Percentiles rank a stretch among this genome's conserved stretches.
Conservation (phyloP, 371 early-diverging fungal species). For the Encephalitozoon intestinalis region DNA sequence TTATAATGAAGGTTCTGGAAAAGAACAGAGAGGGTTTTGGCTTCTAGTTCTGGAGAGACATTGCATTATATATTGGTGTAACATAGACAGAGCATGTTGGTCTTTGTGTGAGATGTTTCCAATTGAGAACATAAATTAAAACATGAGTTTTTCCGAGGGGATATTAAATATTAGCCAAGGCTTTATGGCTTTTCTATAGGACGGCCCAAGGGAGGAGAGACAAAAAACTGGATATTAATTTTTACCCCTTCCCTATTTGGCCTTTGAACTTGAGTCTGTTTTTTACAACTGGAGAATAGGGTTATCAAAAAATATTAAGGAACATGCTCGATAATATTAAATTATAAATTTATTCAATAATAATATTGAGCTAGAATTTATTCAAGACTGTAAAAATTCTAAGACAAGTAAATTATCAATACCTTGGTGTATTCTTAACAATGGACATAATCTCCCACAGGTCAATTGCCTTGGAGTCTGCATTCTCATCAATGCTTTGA, state of each 20-base stretch:
- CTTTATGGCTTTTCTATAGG: background rate
- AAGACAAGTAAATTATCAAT: background rate
- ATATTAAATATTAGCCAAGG: background rate
- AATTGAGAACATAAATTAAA: background rate
- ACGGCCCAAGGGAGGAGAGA: background rate
- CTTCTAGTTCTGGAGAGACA: background rate
- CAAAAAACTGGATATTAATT: background rate
- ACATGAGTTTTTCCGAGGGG: background rate
- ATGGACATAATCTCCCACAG: background rate
- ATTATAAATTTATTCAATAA: background rate
- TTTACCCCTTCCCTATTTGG: too few species aligned
- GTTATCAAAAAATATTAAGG: background rate
- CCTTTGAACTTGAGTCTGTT: background rate
- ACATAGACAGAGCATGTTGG: background rate
- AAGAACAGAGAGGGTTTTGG: background rate
- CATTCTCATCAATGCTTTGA: background rate
- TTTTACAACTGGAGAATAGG: background rate
- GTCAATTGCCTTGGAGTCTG: background rate
- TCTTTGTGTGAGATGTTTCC: background rate
- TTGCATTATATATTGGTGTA: background rate
- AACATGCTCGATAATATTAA: background rate
- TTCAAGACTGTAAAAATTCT: background rate
- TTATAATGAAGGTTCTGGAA: background rate
- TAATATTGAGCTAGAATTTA: background rate
- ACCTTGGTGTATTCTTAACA: background rate